A percentile compares a stretch with the other conserved stretches of the same genome.
phyloP scores from a whole-genome alignment of 441 rosid species.

The Macaranga tanarius region DNA sequence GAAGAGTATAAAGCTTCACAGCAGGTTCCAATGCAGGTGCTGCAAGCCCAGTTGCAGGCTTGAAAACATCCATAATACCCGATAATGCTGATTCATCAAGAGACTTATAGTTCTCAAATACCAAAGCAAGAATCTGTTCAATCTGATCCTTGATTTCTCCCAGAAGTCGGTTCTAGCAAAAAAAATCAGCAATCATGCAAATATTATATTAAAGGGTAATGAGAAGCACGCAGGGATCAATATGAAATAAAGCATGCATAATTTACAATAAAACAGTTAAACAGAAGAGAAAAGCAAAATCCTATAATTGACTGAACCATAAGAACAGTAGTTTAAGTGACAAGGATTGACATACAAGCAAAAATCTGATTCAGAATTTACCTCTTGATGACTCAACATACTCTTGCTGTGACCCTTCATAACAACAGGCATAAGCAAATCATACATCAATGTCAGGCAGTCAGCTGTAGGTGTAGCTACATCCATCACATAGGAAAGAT shows the following conservation, averaged over 20 bases:
- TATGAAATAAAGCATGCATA: constrained; percentile 12
- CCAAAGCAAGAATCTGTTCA: constrained; percentile 82
- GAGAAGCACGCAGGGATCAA: constrained; percentile 17
- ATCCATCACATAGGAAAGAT: constrained; percentile 95
- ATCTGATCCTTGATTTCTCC: constrained; percentile 95
- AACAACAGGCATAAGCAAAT: constrained; percentile 75
- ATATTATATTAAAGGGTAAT: constrained; percentile 14
- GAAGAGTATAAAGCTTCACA: constrained; percentile 83
- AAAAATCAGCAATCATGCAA: constrained; percentile 20
- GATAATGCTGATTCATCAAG: constrained; percentile 83
- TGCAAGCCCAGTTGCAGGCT: constrained; percentile 78
- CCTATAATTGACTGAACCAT: background rate
- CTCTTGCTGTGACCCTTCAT: constrained; percentile 83
- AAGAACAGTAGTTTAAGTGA: background rate
- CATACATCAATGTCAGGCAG: constrained; percentile 87
- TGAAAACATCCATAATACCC: constrained; percentile 74
- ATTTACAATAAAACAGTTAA: background rate
- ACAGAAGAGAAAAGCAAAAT: background rate
- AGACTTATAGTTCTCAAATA: constrained; percentile 90
- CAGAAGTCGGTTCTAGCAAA: constrained; percentile 79
- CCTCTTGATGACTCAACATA: constrained; percentile 98
- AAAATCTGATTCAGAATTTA: constrained; percentile 24
- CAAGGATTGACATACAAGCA: background rate
- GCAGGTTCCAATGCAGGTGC: constrained; percentile 92
- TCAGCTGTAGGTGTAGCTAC: constrained; percentile 98